Conservation (phyloP, 73 alveolate genomes). For the Paramecium octaurelia region DNA sequence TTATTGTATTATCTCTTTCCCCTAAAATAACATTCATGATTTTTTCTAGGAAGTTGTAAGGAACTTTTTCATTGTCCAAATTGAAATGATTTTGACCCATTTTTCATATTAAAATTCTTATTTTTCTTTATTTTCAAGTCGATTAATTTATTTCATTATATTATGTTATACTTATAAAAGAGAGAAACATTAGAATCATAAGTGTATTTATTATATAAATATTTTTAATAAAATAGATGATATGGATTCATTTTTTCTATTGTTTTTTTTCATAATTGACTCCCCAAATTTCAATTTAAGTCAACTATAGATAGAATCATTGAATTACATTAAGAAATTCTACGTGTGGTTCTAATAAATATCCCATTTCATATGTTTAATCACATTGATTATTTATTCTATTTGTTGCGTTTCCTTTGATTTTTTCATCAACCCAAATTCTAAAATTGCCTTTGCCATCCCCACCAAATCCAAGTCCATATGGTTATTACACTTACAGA, state of each 20-base stretch:
- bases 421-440: conserved; percentile 33
- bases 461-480: conserved; percentile 52
- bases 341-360: conserved; percentile 10
- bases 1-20: no score
- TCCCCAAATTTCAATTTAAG: conserved; percentile 42
- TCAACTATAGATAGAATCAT: background rate
- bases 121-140: no score
- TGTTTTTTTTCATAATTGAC: background rate
- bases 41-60: no score
- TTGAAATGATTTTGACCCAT: no score
- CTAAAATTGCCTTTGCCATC: conserved; percentile 44
- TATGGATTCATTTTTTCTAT: background rate
- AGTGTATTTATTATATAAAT: background rate
- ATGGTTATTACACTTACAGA: conserved; percentile 5
- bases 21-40: no score
- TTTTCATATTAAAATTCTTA: no score
- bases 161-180: no score
- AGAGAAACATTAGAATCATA: background rate
- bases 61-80: no score
- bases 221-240: background rate
- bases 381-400: conserved; percentile 23
- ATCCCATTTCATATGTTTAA: conserved; percentile 40
- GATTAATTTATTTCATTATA: no score
- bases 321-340: background rate
- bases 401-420: background rate